Percentiles rank a stretch among this genome's conserved stretches.
phyloP scores from a whole-genome alignment of 2,329 filamentous ascomycete species.

The Stromatinia cepivora region DNA sequence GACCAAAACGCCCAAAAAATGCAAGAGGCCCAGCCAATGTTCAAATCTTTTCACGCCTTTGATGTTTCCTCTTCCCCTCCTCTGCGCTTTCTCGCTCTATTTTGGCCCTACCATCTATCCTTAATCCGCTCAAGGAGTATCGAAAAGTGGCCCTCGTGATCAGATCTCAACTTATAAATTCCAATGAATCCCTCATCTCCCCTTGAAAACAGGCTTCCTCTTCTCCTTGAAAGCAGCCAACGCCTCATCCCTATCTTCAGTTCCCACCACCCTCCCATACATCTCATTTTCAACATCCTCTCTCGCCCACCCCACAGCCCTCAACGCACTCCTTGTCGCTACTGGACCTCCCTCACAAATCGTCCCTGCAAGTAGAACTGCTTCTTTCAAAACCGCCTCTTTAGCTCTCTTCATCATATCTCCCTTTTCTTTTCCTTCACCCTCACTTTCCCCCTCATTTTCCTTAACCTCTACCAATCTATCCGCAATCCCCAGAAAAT shows the following conservation, averaged over 20 bases:
- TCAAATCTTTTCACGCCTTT: not conserved
- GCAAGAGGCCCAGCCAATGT: not conserved
- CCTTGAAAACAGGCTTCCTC: conserved; percentile 67
- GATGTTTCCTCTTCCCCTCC: not conserved
- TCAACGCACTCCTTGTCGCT: conserved; percentile 75
- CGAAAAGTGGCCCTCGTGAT: not conserved
- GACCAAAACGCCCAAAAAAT: not conserved
- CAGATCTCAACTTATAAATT: not conserved
- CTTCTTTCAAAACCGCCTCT: conserved; percentile 69
- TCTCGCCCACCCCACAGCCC: conserved; percentile 70
- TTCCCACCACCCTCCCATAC: conserved; percentile 80
- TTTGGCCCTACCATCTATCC: not conserved
- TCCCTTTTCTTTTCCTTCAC: conserved; percentile 42
- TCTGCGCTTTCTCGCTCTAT: not conserved
- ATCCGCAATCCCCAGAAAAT: conserved; percentile 88
- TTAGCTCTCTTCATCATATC: conserved; percentile 59
- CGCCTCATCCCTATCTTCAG: conserved; percentile 86
- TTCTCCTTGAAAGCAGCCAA: conserved; percentile 81
- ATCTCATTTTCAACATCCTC: conserved; percentile 83
- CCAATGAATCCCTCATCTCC: conserved; percentile 38
- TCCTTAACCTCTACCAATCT: conserved; percentile 74
- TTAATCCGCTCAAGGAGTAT: not conserved
- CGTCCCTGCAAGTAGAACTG: conserved; percentile 74
- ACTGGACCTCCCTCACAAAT: conserved; percentile 90
- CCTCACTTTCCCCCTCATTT: conserved; percentile 45